A percentile compares a stretch with the other conserved stretches of the same genome.
These are phyloP conservation scores for Artemisia tridentata DNA, from an alignment of 129 eudicot genomes.

Conservation along the genomic window DNA sequence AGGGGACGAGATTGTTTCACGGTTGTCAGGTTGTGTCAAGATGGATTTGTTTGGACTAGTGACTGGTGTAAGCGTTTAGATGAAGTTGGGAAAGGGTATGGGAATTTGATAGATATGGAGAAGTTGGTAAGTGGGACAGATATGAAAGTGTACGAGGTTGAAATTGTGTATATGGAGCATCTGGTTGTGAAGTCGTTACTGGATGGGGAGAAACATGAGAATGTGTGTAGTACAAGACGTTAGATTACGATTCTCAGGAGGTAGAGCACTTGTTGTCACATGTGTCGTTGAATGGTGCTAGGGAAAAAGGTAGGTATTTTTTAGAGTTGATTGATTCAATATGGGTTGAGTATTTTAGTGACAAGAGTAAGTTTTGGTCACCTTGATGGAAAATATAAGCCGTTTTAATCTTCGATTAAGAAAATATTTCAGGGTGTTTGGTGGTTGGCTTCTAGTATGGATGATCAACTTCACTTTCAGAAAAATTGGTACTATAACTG, in stretches of 20 bases:
- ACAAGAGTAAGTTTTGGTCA: too few species aligned
- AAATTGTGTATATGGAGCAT: conserved; percentile 41
- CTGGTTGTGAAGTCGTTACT: conserved; percentile 31
- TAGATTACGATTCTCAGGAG: conserved; percentile 62
- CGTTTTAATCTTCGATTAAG: too few species aligned
- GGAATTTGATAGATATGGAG: conserved; percentile 39
- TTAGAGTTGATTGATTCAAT: conserved; percentile 31
- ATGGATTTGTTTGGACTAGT: conserved; percentile 53
- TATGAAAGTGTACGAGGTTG: conserved; percentile 56
- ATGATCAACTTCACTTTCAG: too few species aligned
- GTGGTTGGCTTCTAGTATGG: too few species aligned
- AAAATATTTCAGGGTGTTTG: too few species aligned
- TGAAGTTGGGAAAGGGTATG: conserved; percentile 50
- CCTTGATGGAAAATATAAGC: too few species aligned
- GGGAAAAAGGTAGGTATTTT: too few species aligned
- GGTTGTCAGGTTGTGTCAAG: conserved; percentile 39
- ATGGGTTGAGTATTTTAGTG: too few species aligned
- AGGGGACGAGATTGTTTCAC: background rate
- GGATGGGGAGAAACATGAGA: conserved; percentile 40
- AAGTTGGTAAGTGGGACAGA: conserved; percentile 43
- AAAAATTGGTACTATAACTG: too few species aligned
- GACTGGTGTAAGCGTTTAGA: conserved; percentile 42
- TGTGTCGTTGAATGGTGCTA: conserved; percentile 19
- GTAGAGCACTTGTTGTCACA: conserved; percentile 25
- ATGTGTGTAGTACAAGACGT: conserved; percentile 32